These are phyloP conservation scores for Xerocomellus amylosporus DNA, from an alignment of 768 basidiomycete genomes.

Conservation along the genomic window DNA sequence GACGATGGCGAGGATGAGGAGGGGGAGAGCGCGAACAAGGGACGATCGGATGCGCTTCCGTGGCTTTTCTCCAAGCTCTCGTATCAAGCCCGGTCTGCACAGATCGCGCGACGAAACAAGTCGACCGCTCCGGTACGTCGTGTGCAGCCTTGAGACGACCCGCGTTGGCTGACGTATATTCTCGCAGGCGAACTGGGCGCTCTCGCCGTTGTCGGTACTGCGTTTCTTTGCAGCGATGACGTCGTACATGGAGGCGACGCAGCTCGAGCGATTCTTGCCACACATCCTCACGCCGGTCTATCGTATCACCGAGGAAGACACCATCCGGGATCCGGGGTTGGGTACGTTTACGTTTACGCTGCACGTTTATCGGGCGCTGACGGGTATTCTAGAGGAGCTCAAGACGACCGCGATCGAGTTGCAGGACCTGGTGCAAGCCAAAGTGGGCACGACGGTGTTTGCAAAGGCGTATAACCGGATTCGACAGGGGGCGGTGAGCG, in stretches of 20 bases:
- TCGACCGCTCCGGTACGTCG: constrained; percentile 31
- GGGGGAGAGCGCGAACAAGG: constrained; percentile 9
- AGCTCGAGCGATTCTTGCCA: constrained; percentile 66
- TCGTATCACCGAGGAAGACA: constrained; percentile 84
- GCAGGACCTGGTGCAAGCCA: constrained; percentile 80
- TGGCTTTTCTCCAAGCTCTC: constrained; percentile 97
- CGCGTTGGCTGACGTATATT: neutral
- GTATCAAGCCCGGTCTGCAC: constrained; percentile 75
- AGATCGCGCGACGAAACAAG: constrained; percentile 64
- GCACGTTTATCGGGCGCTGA: neutral
- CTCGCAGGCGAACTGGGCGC: constrained; percentile 75
- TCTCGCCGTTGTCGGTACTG: constrained; percentile 74
- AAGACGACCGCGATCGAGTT: constrained; percentile 79
- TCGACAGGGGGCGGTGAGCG: constrained; percentile 62
- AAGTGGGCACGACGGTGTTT: constrained; percentile 87
- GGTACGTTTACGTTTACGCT: constrained; percentile 44
- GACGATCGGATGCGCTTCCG: constrained; percentile 57
- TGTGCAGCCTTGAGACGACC: too few relatives aligned
- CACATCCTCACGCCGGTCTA: constrained; percentile 88
- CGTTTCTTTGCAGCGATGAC: constrained; percentile 95
- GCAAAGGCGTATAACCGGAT: constrained; percentile 76
- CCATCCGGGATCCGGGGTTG: constrained; percentile 72
- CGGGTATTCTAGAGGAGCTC: constrained; percentile 60
- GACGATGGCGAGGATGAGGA: constrained; percentile 19
- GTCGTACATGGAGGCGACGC: constrained; percentile 57